Evolutionary conservation across 2,329 filamentous ascomycete species (phyloP).

Genomic region (Colletotrichum orchidophilum): DNA sequence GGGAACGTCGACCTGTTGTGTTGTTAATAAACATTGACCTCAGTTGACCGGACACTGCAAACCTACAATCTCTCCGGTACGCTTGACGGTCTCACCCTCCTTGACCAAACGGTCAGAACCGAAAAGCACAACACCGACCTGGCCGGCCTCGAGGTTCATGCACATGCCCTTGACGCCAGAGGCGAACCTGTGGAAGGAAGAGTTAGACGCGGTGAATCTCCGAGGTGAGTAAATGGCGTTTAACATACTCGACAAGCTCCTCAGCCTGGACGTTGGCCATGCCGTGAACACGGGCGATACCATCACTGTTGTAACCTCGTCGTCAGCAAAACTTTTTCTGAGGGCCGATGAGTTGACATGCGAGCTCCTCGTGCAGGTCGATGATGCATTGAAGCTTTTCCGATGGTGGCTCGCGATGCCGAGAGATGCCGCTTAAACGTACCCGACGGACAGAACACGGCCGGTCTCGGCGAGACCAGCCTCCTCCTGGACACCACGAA

Average conservation of each 20-base stretch:
- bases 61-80: constrained; percentile 98
- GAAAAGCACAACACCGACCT: constrained; percentile 99
- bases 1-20: constrained; percentile 86
- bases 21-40: constrained; percentile 37
- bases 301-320: constrained; percentile 75
- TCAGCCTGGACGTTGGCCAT: constrained; percentile 99
- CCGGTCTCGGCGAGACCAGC: constrained; percentile 96
- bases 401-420: constrained; percentile 28
- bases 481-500: constrained; percentile 98
- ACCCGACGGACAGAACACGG: constrained; percentile 98
- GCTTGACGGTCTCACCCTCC: constrained; percentile 99
- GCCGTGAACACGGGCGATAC: constrained; percentile 99
- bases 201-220: constrained; percentile 19
- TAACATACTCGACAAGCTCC: constrained; percentile 97
- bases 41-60: neutral
- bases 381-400: constrained; percentile 29
- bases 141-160: constrained; percentile 99
- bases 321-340: constrained; percentile 29
- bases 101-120: constrained; percentile 99
- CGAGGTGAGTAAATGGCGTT: constrained; percentile 28
- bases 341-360: constrained; percentile 26
- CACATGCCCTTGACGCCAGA: constrained; percentile 99
- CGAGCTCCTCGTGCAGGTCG: constrained; percentile 26
- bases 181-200: constrained; percentile 76
- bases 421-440: constrained; percentile 59